Conservation (phyloP, 116 monocot genomes). For the Posidonia oceanica region DNA sequence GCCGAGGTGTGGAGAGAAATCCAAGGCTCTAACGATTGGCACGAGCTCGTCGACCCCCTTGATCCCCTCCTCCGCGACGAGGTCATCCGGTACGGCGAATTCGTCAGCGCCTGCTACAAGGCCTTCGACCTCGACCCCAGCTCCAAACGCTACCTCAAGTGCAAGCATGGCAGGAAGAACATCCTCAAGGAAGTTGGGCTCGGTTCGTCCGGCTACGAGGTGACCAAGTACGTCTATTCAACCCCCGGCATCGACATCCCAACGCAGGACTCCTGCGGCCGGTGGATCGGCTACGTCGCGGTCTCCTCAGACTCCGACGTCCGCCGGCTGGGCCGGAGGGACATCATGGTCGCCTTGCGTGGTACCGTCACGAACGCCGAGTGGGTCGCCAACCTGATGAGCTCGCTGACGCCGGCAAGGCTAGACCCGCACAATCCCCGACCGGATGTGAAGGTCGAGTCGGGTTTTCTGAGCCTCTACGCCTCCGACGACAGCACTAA, state of each 20-base stretch:
- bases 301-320: conserved; percentile 37
- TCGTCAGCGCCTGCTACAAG: conserved; percentile 61
- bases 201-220: conserved; percentile 33
- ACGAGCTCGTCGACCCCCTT: conserved; percentile 34
- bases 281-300: conserved; percentile 86
- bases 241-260: conserved; percentile 40
- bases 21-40: conserved; percentile 31
- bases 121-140: conserved; percentile 60
- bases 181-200: conserved; percentile 38
- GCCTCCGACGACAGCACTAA: no score
- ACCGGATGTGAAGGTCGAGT: no score
- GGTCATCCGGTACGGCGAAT: conserved; percentile 68
- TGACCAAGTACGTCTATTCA: conserved; percentile 78
- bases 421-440: no score
- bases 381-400: conserved; percentile 81
- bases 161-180: conserved; percentile 48
- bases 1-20: no score
- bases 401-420: no score
- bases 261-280: conserved; percentile 17
- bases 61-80: conserved; percentile 49
- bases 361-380: conserved; percentile 66
- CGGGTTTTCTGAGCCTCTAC: no score
- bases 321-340: conserved; percentile 45
- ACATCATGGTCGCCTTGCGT: conserved; percentile 63
- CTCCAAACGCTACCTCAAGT: conserved; percentile 61